These are phyloP conservation scores for Rubia tinctorum DNA, from an alignment of 305 asterid species.

Conservation along the genomic window DNA sequence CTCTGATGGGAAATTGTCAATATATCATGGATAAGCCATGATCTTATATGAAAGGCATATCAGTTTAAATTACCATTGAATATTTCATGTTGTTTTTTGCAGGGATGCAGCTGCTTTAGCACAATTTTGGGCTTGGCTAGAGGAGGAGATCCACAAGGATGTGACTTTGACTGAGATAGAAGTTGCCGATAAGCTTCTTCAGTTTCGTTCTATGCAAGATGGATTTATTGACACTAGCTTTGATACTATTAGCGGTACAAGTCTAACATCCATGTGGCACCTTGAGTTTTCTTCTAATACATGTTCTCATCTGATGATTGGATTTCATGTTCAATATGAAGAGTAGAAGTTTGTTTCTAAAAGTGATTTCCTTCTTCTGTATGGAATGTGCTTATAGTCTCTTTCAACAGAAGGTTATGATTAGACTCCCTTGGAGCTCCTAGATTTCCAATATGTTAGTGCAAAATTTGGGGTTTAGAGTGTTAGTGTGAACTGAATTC, in stretches of 20 bases:
- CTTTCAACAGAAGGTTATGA: neutral
- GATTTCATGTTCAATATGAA: neutral
- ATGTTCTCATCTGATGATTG: neutral
- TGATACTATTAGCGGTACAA: constrained; percentile 92
- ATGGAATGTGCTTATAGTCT: neutral
- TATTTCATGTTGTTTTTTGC: constrained; percentile 16
- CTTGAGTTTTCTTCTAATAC: constrained; percentile 9
- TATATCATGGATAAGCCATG: neutral
- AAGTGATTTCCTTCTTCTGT: neutral
- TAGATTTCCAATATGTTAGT: neutral
- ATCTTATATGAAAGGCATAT: neutral
- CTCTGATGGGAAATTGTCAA: neutral
- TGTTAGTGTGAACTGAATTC: neutral
- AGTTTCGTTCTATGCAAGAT: constrained; percentile 82
- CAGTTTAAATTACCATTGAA: neutral
- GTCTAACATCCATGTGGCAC: constrained; percentile 20
- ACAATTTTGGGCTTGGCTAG: constrained; percentile 96
- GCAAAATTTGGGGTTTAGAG: neutral
- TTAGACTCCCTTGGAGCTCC: neutral
- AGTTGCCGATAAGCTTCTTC: constrained; percentile 80
- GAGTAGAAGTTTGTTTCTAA: constrained; percentile 8
- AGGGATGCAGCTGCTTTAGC: constrained; percentile 99
- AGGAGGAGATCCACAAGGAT: constrained; percentile 62
- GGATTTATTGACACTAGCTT: constrained; percentile 94
- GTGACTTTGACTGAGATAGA: constrained; percentile 74